These are phyloP conservation scores for Jackrogersella minutella DNA, from an alignment of 495 filamentous ascomycete species.

Conservation along the genomic window DNA sequence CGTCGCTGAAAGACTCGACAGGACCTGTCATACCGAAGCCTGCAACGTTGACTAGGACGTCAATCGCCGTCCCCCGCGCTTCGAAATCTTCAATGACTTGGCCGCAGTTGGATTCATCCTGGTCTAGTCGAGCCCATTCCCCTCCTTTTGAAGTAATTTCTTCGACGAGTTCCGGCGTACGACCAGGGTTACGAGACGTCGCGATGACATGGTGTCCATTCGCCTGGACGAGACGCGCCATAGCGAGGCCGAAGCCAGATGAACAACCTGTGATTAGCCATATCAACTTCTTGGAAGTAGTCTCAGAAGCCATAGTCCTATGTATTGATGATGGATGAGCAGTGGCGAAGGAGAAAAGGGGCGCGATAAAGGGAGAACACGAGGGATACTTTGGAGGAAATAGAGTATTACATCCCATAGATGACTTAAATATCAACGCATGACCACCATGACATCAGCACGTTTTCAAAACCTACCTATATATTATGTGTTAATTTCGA, in stretches of 20 bases:
- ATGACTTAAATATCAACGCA: no score
- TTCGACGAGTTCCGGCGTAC: slow-evolving; percentile 48
- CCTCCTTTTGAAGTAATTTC: slow-evolving; percentile 51
- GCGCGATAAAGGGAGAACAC: background rate
- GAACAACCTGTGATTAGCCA: slow-evolving; percentile 58
- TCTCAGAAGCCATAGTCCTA: slow-evolving; percentile 24
- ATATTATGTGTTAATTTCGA: no score
- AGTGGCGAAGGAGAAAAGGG: background rate
- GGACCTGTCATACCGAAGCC: slow-evolving; percentile 53
- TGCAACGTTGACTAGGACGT: slow-evolving; percentile 65
- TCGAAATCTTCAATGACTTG: slow-evolving; percentile 47
- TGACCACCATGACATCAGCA: no score
- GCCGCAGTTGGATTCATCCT: slow-evolving; percentile 57
- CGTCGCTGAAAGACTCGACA: slow-evolving; percentile 56
- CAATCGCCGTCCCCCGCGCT: slow-evolving; percentile 48
- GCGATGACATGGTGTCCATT: slow-evolving; percentile 66
- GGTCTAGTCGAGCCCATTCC: slow-evolving; percentile 47
- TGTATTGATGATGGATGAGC: background rate
- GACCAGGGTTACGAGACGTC: slow-evolving; percentile 55
- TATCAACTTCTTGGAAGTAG: slow-evolving; percentile 26
- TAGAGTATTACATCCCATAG: no score
- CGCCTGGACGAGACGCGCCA: slow-evolving; percentile 52
- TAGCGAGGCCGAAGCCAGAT: slow-evolving; percentile 52
- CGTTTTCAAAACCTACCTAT: no score
- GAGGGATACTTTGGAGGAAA: background rate